Conservation (phyloP, 441 rosid genomes). For the Croton laevigatus region DNA sequence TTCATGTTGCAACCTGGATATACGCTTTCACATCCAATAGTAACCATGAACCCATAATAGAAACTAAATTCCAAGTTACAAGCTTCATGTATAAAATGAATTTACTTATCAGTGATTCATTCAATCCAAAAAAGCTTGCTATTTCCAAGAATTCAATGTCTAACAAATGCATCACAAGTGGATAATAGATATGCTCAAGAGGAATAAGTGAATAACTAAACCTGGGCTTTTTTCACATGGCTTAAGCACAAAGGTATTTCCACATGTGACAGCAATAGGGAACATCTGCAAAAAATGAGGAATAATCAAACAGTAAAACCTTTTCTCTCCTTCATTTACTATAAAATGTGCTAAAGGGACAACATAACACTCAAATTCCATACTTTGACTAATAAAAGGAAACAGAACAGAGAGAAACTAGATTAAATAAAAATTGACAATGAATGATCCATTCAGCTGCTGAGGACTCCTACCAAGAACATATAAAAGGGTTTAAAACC, state of each 20-base stretch:
- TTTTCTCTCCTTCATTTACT: neutral
- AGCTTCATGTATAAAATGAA: neutral
- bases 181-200: neutral
- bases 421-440: neutral
- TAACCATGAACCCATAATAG: neutral
- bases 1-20: neutral
- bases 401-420: neutral
- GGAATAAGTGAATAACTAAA: neutral
- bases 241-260: slow-evolving; percentile 29
- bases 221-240: slow-evolving; percentile 31
- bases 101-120: neutral
- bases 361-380: neutral
- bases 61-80: neutral
- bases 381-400: neutral
- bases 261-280: slow-evolving; percentile 27
- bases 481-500: neutral
- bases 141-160: neutral
- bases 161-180: neutral
- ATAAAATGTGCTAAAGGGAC: neutral
- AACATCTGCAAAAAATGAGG: slow-evolving; percentile 21
- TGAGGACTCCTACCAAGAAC: neutral
- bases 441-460: neutral
- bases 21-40: neutral
- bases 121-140: neutral
- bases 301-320: neutral